Base-by-base conservation (phyloP, 371 early-diverging fungal genomes). In the Dinochytrium kinnereticum region DNA sequence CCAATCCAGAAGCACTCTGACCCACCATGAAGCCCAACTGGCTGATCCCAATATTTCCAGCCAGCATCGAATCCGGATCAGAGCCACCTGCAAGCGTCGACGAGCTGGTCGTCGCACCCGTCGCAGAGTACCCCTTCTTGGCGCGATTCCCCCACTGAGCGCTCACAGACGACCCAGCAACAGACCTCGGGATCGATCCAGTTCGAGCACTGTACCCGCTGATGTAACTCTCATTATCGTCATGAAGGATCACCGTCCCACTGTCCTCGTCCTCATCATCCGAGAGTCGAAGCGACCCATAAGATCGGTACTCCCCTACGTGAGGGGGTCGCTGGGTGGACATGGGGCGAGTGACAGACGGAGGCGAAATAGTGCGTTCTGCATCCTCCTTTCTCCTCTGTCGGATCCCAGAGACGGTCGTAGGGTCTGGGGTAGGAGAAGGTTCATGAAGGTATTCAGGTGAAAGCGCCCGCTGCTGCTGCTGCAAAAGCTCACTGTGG, bases 221-320 rank as follows among this genome's bases (percentile, higher is more conserved):
- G 34, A 61, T 26, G 19, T 21, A 33, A 36, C 61, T 61, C 5
- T 33, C 34, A 13, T 5, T 34, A 36, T 61, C 61, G 61, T 61
- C 61, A 26, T 61, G 61, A 3, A 61, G 61, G 36, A 61, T 61
- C 15, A 61, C 61, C 28, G 61, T 61, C 15, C 51, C 21, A 1
- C 13, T 51, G 10, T 51, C 69, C 17, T 68, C 69, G 21, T 51
- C 69, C 34, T 68, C 69, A 31, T 68, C 69, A 34, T 53, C 69
- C 15, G 66, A 66, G 19, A 66, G 49, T 17, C 30, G 39, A 10
- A 66, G 66, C 15, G 66, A 66, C 15, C 66, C 66, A 30, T 66
- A 66, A 30, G 40, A 2, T 2, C 66, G 10, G 66, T 66, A 24
- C 17, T 49, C 40, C 34, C 13, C 33, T 31, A 33, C 7, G 10